Conservation (phyloP, 2,329 filamentous ascomycete species). For the Colletotrichum lentis region DNA sequence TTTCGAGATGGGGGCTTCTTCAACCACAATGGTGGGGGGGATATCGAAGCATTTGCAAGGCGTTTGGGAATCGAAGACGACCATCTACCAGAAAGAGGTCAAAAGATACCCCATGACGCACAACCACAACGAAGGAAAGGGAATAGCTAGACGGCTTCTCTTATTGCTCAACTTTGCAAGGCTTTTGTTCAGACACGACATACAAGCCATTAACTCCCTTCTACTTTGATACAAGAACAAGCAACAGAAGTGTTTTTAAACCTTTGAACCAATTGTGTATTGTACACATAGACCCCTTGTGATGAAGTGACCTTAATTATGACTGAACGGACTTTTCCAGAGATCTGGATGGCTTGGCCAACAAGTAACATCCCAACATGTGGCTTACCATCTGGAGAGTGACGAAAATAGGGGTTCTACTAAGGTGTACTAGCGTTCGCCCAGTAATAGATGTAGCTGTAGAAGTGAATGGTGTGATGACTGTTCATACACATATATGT, state of each 20-base stretch:
- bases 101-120: slow-evolving; percentile 36
- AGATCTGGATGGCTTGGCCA: slow-evolving; percentile 11
- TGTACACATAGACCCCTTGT: not conserved
- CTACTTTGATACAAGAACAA: slow-evolving; percentile 21
- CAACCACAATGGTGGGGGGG: slow-evolving; percentile 17
- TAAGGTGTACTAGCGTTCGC: slow-evolving; percentile 8
- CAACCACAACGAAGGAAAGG: slow-evolving; percentile 21
- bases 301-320: not conserved
- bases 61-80: slow-evolving; percentile 37
- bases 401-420: not conserved
- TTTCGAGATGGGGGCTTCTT: slow-evolving; percentile 20
- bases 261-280: not conserved
- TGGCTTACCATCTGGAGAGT: not conserved
- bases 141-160: slow-evolving; percentile 6
- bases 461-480: not conserved
- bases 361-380: not conserved
- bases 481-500: not conserved
- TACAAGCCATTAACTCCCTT: slow-evolving; percentile 10
- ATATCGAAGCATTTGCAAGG: slow-evolving; percentile 34
- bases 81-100: slow-evolving; percentile 28
- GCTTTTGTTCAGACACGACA: slow-evolving; percentile 22
- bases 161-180: slow-evolving; percentile 30
- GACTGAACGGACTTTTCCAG: not conserved
- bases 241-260: slow-evolving; percentile 21
- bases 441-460: not conserved